A percentile compares a stretch with the other conserved stretches of the same genome.
These are phyloP conservation scores for Oryza longistaminata DNA, from an alignment of 176 grass and related monocot species.

Conservation along the genomic window DNA sequence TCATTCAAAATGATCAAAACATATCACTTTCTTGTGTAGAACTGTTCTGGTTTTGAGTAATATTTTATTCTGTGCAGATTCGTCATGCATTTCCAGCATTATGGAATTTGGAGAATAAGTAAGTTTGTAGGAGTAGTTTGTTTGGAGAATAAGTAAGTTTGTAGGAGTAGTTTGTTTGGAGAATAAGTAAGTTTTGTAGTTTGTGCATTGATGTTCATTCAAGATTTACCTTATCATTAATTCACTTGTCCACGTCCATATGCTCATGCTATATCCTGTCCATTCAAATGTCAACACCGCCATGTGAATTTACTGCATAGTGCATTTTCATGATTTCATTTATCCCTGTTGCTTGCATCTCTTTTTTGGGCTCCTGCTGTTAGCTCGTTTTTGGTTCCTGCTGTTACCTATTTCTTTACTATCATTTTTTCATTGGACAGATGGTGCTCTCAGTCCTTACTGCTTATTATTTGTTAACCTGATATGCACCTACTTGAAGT, in stretches of 20 bases:
- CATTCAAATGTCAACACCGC: constrained; percentile 21
- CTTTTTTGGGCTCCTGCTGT: constrained; percentile 1
- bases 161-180: constrained; percentile 42
- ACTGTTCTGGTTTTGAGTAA: constrained; percentile 29
- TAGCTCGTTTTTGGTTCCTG: background rate
- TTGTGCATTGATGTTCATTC: constrained; percentile 18
- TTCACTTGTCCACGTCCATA: constrained; percentile 1
- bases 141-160: constrained; percentile 92
- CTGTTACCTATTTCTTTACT: background rate
- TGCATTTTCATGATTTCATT: background rate
- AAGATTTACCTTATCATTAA: constrained; percentile 5
- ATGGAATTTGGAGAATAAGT: constrained; percentile 98
- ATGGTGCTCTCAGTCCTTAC: background rate
- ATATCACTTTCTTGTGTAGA: constrained; percentile 18
- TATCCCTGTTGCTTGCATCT: background rate
- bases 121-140: constrained; percentile 47
- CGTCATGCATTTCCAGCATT: constrained; percentile 84
- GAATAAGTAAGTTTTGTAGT: constrained; percentile 80
- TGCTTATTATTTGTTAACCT: constrained; percentile 15
- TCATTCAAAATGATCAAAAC: background rate
- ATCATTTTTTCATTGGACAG: background rate
- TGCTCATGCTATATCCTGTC: background rate
- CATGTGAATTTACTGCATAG: constrained; percentile 13
- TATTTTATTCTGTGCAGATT: constrained; percentile 61
- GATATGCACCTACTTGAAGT: constrained; percentile 8